phyloP scores from a whole-genome alignment of 73 alveolate genomes.

The Uronychia binucleata region DNA sequence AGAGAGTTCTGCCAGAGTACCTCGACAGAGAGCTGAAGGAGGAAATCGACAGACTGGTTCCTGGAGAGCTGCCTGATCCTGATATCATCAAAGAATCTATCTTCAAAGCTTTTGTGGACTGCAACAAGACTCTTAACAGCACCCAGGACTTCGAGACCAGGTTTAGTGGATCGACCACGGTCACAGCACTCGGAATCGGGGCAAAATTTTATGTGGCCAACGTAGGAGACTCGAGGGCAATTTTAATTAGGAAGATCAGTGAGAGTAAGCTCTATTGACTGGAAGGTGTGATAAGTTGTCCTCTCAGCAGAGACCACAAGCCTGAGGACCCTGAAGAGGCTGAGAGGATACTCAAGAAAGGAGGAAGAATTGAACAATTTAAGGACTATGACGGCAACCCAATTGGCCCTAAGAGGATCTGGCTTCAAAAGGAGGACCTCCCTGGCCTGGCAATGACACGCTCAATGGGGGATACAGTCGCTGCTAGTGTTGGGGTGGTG shows the following conservation, averaged over 20 bases:
- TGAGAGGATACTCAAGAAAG: constrained; percentile 69
- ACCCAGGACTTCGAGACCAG: constrained; percentile 20
- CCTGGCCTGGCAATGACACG: constrained; percentile 94
- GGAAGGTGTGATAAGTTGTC: constrained; percentile 8
- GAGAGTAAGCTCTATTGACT: neutral
- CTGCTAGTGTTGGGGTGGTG: constrained; percentile 82
- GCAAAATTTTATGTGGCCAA: constrained; percentile 72
- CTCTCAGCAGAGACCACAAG: constrained; percentile 74
- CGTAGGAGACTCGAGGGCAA: constrained; percentile 86
- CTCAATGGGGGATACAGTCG: constrained; percentile 84
- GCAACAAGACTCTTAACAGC: neutral
- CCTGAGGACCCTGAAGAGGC: constrained; percentile 82
- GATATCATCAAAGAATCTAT: neutral
- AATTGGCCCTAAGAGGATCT: constrained; percentile 84
- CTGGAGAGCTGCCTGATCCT: neutral
- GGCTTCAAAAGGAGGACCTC: constrained; percentile 72
- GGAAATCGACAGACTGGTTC: neutral
- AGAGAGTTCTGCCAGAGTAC: constrained; percentile 56
- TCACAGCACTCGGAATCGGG: constrained; percentile 69
- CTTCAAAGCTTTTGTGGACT: neutral
- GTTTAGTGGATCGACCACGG: constrained; percentile 61
- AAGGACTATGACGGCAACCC: constrained; percentile 66
- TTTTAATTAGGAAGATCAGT: constrained; percentile 20
- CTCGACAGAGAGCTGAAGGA: constrained; percentile 25
- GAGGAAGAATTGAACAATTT: constrained; percentile 84